Evolutionary conservation across 441 rosid species (phyloP), one percentile per base, ranked within the genome.

Genomic region (Arabidopsis lyrata): DNA sequence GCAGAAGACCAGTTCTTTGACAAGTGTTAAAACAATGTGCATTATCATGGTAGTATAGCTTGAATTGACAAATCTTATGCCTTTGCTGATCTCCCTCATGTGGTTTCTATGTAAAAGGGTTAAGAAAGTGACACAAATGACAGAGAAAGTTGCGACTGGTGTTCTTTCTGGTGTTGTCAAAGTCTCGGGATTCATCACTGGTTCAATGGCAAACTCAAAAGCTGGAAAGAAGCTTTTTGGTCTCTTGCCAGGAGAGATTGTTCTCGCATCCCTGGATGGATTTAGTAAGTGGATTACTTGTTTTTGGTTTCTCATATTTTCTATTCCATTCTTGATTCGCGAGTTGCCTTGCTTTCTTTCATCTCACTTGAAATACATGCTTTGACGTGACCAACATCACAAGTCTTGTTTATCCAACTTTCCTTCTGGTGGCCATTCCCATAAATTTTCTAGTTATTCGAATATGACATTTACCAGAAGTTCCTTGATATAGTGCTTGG

Each of bases 251-350:
- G 98, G 97, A 67, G 93, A 95, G 86, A 83, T 95, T 27, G 80
- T 92, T 68, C 95, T 95, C 41, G 99, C 98, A 68, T 86, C 96
- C 70, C 81, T 95, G 66, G 99, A 90, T 79, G 98, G 99, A 76
- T 95, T 90, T 64, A 86, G 99, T 90, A 82, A 90, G 97, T 76
- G 11, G n/a, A 52, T 60, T 67, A 27, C 47, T 61, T 64, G 22
- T 5, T 13, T 49, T 35, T 55, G 6, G 44, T 5, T 65, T 14
- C 24, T 31, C 41, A 67, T n/a, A 22, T 60, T 39, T 38, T 39
- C 7, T 18, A 1, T 24, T 22, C 2, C 6, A 6, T 67, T 58
- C 0, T 32, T 38, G 18, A 4, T 48, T 36, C 27, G 4, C 2
- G 15, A 41, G 8, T 15, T 16, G 8, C 24, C 34, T 47, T 47